Base-by-base conservation (phyloP, 2,329 filamentous ascomycete species). In the Diaporthe capsici region DNA sequence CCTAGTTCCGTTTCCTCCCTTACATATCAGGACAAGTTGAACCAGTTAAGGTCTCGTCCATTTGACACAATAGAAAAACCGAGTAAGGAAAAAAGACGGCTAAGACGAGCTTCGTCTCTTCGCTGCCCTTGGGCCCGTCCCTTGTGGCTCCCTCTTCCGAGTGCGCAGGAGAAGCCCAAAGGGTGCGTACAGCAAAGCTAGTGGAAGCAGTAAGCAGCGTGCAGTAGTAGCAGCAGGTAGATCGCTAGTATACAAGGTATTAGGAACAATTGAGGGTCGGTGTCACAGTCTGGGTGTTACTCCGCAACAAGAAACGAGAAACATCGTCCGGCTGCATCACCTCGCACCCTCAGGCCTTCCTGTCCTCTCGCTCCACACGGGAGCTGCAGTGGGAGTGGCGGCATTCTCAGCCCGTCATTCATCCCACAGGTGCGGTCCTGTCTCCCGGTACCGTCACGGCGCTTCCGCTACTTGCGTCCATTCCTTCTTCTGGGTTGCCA, bases 201-300 rank as follows among this genome's bases (percentile, higher is more conserved):
- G 42, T 72, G 31, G 31, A 39, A 67, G 53, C 72, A 75, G 75
- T 39, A 72, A 71, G 60, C 58, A 73, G 71, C 67, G 68, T 70
- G 68, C 72, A 61, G 44, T 60, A 75, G 58, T 55, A 49, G 67
- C 71, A 75, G 74, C 58, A 70, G 58, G 57, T 72, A 75, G 53
- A 76, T 76, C 75, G 75, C 75, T 76, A 49, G 75, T 61, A 75
- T 76, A 72, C 57, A 51, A 72, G 67, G 75, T 65, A 72, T 61
- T 61, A 55, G 67, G 53, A 71, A 67, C 47, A 42, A 44, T 44
- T 31, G 57, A 49, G 68, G 47, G 39, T 73, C 3, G 28, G 49
- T 44, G 71, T 61, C 22, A 73, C 58, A 73, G 71, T 44, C 37
- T 65, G 34, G 49, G 37, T 28, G 58, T 51, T 53, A 63, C 61